Conservation (phyloP, 257 asterid species). For the Leptodermis oblonga region DNA sequence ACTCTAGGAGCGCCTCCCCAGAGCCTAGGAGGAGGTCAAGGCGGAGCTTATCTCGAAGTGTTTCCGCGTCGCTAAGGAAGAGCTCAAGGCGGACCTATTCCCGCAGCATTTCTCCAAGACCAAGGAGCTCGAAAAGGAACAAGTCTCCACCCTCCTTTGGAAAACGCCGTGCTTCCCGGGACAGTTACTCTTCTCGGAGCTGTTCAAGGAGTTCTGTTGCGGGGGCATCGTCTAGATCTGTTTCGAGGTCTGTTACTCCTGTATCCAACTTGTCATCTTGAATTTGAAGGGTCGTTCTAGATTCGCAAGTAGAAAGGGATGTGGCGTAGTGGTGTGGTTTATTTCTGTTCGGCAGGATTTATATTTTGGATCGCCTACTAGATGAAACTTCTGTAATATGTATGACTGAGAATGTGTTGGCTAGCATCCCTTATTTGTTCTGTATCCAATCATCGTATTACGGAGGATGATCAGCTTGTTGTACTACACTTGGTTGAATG, state of each 20-base stretch:
- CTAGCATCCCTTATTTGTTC: no score
- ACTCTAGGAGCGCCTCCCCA: slow-evolving; percentile 43
- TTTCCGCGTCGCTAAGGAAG: slow-evolving; percentile 30
- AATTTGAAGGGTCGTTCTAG: no score
- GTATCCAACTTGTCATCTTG: slow-evolving; percentile 17
- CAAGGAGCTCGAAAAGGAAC: slow-evolving; percentile 29
- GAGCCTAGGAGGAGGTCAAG: slow-evolving; percentile 20
- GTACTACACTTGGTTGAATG: no score
- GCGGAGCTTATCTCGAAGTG: slow-evolving; percentile 44
- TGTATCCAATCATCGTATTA: no score
- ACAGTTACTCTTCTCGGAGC: slow-evolving; percentile 44
- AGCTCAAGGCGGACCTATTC: slow-evolving; percentile 20
- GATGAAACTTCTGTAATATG: no score
- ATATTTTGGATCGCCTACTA: no score
- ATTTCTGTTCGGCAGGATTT: no score
- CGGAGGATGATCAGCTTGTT: no score
- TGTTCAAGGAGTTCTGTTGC: slow-evolving; percentile 45
- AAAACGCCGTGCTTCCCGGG: slow-evolving; percentile 23
- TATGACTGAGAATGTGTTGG: no score
- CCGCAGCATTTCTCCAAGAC: slow-evolving; percentile 26
- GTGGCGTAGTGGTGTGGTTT: no score
- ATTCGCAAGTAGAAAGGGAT: no score
- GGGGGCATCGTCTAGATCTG: slow-evolving; percentile 42
- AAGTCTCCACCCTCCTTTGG: slow-evolving; percentile 6
- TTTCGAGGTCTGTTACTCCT: slow-evolving; percentile 40